Evolutionary conservation across 345 rosid species (phyloP).

Genomic region (thale cress (Arabidopsis thaliana)): TAIR10.1 NC_003074.8:21710501-21711000

Average conservation of each 20-base stretch:
- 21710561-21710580: conserved; percentile 82
- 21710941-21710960: background rate
- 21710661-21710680: background rate
- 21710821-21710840: conserved; percentile 88
- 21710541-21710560: conserved; percentile 69
- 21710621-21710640: conserved; percentile 83
- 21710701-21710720: background rate
- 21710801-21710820: conserved; percentile 92
- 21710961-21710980: conserved; percentile 78
- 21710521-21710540: conserved; percentile 78
- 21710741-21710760: conserved; percentile 69
- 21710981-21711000: conserved; percentile 82
- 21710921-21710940: background rate
- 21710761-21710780: conserved; percentile 92
- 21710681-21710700: conserved; percentile 2
- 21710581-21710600: conserved; percentile 76
- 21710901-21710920: background rate
- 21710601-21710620: conserved; percentile 77
- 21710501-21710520: conserved; percentile 80
- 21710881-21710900: conserved; percentile 57
- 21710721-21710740: background rate
- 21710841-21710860: conserved; percentile 78
- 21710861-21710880: conserved; percentile 89
- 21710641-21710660: conserved; percentile 81
- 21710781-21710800: conserved; percentile 93